phyloP scores from a whole-genome alignment of 345 rosid species.

The Cochlearia excelsa region DNA sequence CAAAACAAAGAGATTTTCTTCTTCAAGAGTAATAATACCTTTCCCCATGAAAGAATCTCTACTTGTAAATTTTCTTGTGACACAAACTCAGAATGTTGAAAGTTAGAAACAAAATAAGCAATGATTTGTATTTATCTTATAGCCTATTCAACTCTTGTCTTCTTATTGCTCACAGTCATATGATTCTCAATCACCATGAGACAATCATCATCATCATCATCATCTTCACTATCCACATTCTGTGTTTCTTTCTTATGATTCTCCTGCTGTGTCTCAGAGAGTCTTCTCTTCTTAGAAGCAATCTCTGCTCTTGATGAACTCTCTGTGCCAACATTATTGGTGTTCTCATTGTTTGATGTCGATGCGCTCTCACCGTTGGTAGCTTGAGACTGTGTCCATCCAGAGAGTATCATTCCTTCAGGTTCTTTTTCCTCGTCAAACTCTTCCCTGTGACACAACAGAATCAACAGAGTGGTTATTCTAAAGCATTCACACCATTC shows the following conservation, averaged over 20 bases:
- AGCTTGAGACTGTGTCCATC: constrained; percentile 71
- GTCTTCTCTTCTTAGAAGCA: constrained; percentile 60
- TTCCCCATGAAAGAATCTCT: constrained; percentile 34
- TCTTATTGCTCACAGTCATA: constrained; percentile 46
- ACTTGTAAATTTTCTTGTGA: constrained; percentile 15
- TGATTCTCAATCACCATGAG: constrained; percentile 54
- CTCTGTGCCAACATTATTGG: constrained; percentile 35
- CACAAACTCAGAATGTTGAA: constrained; percentile 17
- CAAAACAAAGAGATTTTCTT: no score
- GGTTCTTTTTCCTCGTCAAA: constrained; percentile 97
- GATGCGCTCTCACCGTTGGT: constrained; percentile 52
- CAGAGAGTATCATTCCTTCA: constrained; percentile 88
- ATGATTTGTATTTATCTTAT: constrained; percentile 6
- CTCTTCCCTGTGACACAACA: constrained; percentile 55
- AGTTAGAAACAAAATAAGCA: constrained; percentile 22
- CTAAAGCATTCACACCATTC: constrained; percentile 6
- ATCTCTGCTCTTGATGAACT: constrained; percentile 37
- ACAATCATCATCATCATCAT: constrained; percentile 66
- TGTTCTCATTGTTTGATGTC: constrained; percentile 45
- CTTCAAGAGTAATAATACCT: constrained; percentile 2
- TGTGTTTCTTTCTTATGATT: constrained; percentile 33
- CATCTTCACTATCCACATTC: constrained; percentile 46
- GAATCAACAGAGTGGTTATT: constrained; percentile 1
- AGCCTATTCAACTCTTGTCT: constrained; percentile 46
- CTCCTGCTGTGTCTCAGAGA: constrained; percentile 28